Evolutionary conservation across 2,329 filamentous ascomycete species (phyloP).

Genomic region (Penicillium sp.): DNA sequence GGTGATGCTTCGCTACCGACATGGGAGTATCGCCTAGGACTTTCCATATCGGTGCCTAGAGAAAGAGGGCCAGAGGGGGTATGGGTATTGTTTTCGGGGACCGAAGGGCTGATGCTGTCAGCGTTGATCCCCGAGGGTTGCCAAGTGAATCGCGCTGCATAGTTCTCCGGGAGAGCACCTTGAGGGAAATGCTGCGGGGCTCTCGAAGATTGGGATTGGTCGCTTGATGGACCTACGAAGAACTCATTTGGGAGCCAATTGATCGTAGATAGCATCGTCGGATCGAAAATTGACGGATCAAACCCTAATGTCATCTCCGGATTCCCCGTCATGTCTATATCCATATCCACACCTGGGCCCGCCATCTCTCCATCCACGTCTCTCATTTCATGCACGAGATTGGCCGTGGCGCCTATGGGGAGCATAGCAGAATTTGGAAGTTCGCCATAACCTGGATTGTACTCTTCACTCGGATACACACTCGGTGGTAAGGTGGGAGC

Average conservation of each 20-base stretch:
- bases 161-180: constrained; percentile 21
- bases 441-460: constrained; percentile 15
- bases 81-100: constrained; percentile 25
- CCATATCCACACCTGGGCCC: constrained; percentile 21
- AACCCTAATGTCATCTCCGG: constrained; percentile 30
- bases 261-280: constrained; percentile 36
- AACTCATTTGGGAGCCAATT: constrained; percentile 45
- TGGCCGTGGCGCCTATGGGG: constrained; percentile 8
- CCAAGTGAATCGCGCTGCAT: constrained; percentile 31
- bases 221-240: constrained; percentile 24
- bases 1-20: constrained; percentile 30
- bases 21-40: constrained; percentile 26
- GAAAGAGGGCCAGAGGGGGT: constrained; percentile 27
- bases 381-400: constrained; percentile 15
- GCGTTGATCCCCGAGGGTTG: constrained; percentile 31
- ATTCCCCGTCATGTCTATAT: constrained; percentile 24
- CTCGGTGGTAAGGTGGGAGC: constrained; percentile 13
- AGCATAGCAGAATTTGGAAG: constrained; percentile 19
- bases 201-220: constrained; percentile 18
- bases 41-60: constrained; percentile 24
- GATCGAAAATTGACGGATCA: constrained; percentile 33
- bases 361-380: constrained; percentile 15
- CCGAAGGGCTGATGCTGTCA: constrained; percentile 20
- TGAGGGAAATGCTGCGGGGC: constrained; percentile 26
- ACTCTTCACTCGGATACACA: constrained; percentile 4